These are phyloP conservation scores for Phytophthora nicotianae DNA, from an alignment of 352 stramenopile species.

Conservation along the genomic window DNA sequence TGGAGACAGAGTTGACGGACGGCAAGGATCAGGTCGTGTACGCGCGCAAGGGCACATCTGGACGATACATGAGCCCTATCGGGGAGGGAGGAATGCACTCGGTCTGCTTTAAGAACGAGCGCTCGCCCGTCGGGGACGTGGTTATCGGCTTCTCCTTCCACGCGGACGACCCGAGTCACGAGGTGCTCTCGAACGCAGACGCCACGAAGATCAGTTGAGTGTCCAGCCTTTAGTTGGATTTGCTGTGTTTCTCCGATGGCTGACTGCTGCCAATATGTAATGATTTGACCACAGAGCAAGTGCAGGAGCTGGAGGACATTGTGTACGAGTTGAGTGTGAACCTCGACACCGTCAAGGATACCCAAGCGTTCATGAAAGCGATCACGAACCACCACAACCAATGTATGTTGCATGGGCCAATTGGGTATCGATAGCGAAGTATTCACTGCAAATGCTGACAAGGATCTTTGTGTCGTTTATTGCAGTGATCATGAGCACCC, in stretches of 20 bases:
- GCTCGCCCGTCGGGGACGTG: conserved; percentile 65
- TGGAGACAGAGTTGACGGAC: conserved; percentile 71
- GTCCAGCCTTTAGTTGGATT: background rate
- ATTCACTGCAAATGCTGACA: conserved; percentile 8
- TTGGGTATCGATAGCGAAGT: background rate
- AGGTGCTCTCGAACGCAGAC: conserved; percentile 89
- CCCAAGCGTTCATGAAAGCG: conserved; percentile 86
- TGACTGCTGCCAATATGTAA: too few relatives aligned
- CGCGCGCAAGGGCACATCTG: conserved; percentile 51
- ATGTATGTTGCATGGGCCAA: conserved; percentile 36
- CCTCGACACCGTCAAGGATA: conserved; percentile 89
- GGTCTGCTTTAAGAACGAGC: conserved; percentile 79
- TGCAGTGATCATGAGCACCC: conserved; percentile 83
- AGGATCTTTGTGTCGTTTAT: conserved; percentile 6
- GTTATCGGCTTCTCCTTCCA: conserved; percentile 88
- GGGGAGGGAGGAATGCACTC: conserved; percentile 62
- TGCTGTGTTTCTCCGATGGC: background rate
- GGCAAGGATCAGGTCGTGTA: conserved; percentile 66
- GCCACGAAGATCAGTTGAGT: conserved; percentile 89
- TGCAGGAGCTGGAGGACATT: conserved; percentile 86
- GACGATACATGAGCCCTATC: conserved; percentile 63
- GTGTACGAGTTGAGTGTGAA: conserved; percentile 88
- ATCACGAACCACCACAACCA: conserved; percentile 83
- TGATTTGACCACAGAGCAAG: conserved; percentile 61
- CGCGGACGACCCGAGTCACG: conserved; percentile 81